Evolutionary conservation across 1,139 yeast species (phyloP), one percentile per base, ranked within the genome.

Genomic region (Yueomyces sp.): DNA sequence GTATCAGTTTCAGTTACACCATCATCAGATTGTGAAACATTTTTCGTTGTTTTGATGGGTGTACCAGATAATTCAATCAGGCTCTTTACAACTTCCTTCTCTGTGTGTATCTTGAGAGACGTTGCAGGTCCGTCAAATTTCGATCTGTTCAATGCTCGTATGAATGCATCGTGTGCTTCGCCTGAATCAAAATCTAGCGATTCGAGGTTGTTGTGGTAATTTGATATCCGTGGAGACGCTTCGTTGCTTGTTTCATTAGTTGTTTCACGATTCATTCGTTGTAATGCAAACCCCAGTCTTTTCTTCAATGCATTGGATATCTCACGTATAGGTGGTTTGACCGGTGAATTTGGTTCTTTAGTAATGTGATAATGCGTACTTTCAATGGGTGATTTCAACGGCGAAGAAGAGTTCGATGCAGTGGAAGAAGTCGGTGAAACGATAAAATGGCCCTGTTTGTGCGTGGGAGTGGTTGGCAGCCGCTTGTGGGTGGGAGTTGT

Each of bases 211-310:
- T 27, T 6, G n/a, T 27, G n/a, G 36, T 9, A 9, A 11, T 33
- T 9, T 4, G 5, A 33, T 9, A 11, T 9, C 19, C 19, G n/a
- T 35, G 42, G 37, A 4, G 42, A 49, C 27, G 41, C 30, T 2
- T 53, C 55, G 39, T 46, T 19, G 19, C 40, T 33, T 33, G 40
- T 3, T 45, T 47, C 19, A 19, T 19, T 19, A 19, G 19, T 19
- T n/a, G 42, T 46, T 6, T 41, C 45, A 26, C 49, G 48, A 45
- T 69, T 72, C 38, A 69, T 59, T 52, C 70, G 71, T 33, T 69
- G 62, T 50, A 68, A 59, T 5, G 76, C 76, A 54, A 66, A 69
- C 41, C 71, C 66, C 25, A 71, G 56, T 41, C 75, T 57, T 12
- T 74, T 67, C 45, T 66, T 64, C 38, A 71, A 57, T 44, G 65